Percentiles rank a stretch among this genome's conserved stretches.
phyloP scores from a whole-genome alignment of 495 filamentous ascomycete species.

The Penicillium crystallinum region DNA sequence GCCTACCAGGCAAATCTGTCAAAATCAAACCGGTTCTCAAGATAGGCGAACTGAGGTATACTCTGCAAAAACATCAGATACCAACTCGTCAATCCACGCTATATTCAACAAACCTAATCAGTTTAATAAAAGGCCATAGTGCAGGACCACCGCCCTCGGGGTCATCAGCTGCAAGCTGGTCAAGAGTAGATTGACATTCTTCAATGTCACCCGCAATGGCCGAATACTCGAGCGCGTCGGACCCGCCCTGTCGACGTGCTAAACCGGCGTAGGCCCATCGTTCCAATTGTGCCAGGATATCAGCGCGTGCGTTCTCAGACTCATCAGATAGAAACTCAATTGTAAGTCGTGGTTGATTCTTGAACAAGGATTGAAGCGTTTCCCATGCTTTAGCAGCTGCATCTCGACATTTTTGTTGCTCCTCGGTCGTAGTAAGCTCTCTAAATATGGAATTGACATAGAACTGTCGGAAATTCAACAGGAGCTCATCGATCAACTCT shows the following conservation, averaged over 20 bases:
- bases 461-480: slow-evolving; percentile 16
- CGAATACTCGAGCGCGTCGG: slow-evolving; percentile 3
- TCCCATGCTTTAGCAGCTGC: slow-evolving; percentile 10
- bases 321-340: slow-evolving; percentile 19
- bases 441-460: slow-evolving; percentile 9
- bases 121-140: slow-evolving; percentile 33
- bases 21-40: slow-evolving; percentile 26
- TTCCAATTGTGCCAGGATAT: slow-evolving; percentile 10
- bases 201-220: slow-evolving; percentile 8
- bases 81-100: not conserved
- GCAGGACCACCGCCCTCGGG: slow-evolving; percentile 3
- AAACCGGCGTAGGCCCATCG: slow-evolving; percentile 13
- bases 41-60: slow-evolving; percentile 26
- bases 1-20: slow-evolving; percentile 32
- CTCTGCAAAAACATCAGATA: slow-evolving; percentile 17
- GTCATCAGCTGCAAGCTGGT: slow-evolving; percentile 12
- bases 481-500: slow-evolving; percentile 23
- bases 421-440: slow-evolving; percentile 7
- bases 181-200: slow-evolving; percentile 17
- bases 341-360: slow-evolving; percentile 7
- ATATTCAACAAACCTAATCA: slow-evolving; percentile 21
- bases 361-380: slow-evolving; percentile 22
- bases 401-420: slow-evolving; percentile 7
- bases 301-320: not conserved
- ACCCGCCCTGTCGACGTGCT: slow-evolving; percentile 13